A percentile compares a stretch with the other conserved stretches of the same genome.
Evolutionary conservation across 2,329 filamentous ascomycete genomes (phyloP).

Genomic region (Colletotrichum gloeosporioides): DNA sequence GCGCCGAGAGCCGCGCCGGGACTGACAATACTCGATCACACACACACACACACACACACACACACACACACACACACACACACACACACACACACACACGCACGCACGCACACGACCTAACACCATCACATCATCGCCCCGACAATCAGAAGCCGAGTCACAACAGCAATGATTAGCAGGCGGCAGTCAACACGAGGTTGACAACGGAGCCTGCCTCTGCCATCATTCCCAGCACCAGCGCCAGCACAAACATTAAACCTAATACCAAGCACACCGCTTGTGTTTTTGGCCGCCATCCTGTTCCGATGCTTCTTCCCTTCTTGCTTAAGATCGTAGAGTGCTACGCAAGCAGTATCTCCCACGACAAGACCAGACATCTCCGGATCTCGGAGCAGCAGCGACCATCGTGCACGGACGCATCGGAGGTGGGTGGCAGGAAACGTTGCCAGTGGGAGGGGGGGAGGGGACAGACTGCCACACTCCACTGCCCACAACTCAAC

Average conservation of each 20-base stretch:
- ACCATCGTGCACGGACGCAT: neutral
- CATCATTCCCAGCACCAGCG: neutral
- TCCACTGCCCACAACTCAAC: neutral
- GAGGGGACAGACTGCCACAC: neutral
- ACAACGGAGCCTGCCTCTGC: neutral
- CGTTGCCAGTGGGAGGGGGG: neutral
- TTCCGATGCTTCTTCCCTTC: no score
- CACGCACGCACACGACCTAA: no score
- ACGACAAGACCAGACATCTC: neutral
- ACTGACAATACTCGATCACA: slow-evolving; percentile 1
- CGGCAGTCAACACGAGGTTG: neutral
- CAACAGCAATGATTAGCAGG: neutral
- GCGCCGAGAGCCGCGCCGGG: slow-evolving; percentile 7
- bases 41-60: slow-evolving; percentile 4
- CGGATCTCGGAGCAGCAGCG: neutral
- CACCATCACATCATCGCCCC: neutral
- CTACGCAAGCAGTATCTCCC: neutral
- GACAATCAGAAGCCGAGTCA: neutral
- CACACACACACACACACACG: neutral
- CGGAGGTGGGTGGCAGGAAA: neutral
- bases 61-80: neutral
- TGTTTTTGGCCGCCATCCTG: neutral
- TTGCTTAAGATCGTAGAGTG: no score
- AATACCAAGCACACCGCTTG: neutral
- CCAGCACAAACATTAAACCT: neutral